Evolutionary conservation across 345 rosid species (phyloP), one percentile per base, ranked within the genome.

Genomic region (Odontarrhena argentea): DNA sequence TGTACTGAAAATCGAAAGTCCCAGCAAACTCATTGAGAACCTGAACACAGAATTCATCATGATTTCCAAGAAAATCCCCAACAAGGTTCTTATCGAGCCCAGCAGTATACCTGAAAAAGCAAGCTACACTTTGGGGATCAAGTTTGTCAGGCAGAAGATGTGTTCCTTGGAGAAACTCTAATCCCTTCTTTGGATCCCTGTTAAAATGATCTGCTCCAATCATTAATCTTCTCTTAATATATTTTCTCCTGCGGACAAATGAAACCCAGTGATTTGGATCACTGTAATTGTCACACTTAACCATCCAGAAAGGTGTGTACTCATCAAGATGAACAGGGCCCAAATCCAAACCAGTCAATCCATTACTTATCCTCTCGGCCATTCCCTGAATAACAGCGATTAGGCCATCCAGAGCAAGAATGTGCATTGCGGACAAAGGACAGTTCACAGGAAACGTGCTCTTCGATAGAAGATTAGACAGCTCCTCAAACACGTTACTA

Each of bases 171-270:
- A 94, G 99, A 79, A 87, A 91, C 77, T 94, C 97, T 68, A 94
- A 73, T 69, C 99, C 99, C 75, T 94, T 94, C 87, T 94, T 91
- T 3, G 99, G 97, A 63, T 94, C 97, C 74, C 99, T 93, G 77
- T 94, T 94, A 65, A 94, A 94, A 77, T 94, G 99, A 85, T 94
- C 97, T 67, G 97, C 99, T 67, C 99, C 99, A 73, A 94, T 88
- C 97, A 91, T 94, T 71, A 94, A 81, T 76, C 96, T 86, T 79
- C 97, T 91, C 82, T 94, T 94, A 58, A 91, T 91, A 73, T 87
- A 88, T 80, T 91, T 94, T 74, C 89, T 88, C 75, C 89, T 78
- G 3, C 96, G 89, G 65, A 86, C 96, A 79, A 94, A 91, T 48
- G 91, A 85, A 67, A 94, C 96, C 99, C 99, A 94, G 55, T 86